Percentiles rank a stretch among this genome's conserved stretches.
Conservation (phyloP, 1,284 basidiomycete species). For the Farysia itapuensis region DNA sequence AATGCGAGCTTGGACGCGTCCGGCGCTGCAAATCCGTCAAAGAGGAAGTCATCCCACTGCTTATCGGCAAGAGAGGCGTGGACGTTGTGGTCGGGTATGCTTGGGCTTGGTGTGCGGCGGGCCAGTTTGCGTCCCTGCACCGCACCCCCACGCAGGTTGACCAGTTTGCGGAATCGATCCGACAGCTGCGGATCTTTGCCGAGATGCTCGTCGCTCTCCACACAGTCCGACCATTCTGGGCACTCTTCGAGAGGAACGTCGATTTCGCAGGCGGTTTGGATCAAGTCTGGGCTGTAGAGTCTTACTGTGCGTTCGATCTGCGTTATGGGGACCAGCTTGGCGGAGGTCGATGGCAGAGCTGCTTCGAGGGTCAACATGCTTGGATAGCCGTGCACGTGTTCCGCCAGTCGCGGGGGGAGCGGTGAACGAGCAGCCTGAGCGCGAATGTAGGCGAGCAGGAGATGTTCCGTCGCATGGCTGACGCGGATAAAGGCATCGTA, state of each 20-base stretch:
- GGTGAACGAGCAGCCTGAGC: conserved; percentile 26
- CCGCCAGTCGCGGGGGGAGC: conserved; percentile 44
- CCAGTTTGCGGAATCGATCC: conserved; percentile 51
- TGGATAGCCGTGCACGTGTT: conserved; percentile 51
- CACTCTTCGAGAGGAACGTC: conserved; percentile 22
- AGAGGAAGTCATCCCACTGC: conserved; percentile 52
- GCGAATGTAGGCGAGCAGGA: conserved; percentile 55
- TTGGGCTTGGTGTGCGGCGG: background rate
- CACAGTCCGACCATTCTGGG: conserved; percentile 46
- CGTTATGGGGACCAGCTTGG: conserved; percentile 48
- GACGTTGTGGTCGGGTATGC: conserved; percentile 10
- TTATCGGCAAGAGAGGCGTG: conserved; percentile 45
- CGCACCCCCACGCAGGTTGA: conserved; percentile 43
- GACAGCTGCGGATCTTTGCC: conserved; percentile 52
- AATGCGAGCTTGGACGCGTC: conserved; percentile 52
- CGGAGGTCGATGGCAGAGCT: conserved; percentile 17
- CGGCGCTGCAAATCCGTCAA: conserved; percentile 50
- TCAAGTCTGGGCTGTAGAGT: conserved; percentile 50
- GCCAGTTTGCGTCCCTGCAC: conserved; percentile 16
- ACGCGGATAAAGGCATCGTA: conserved; percentile 53
- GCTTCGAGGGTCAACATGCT: conserved; percentile 43
- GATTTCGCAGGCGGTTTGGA: conserved; percentile 47
- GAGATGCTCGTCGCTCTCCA: conserved; percentile 7
- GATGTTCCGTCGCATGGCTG: conserved; percentile 56
- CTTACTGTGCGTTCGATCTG: conserved; percentile 52